These are phyloP conservation scores for Solanum dulcamara DNA, from an alignment of 257 asterid species.

Conservation along the genomic window DNA sequence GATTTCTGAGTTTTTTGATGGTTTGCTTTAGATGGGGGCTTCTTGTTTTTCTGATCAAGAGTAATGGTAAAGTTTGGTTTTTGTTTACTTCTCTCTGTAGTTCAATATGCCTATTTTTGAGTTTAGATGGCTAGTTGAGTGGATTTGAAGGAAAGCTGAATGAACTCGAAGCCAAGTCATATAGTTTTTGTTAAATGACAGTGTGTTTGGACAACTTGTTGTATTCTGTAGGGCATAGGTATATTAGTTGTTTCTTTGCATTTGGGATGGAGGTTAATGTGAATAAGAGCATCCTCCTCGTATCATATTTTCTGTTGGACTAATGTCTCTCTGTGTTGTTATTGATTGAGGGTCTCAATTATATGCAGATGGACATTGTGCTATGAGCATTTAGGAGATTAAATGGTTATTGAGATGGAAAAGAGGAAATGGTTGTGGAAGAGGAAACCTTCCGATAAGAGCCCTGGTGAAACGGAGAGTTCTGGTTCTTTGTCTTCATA, in stretches of 20 bases:
- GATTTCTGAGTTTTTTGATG: background rate
- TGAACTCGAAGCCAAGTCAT: background rate
- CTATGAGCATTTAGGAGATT: slow-evolving; percentile 3
- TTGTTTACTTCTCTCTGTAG: background rate
- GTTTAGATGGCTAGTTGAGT: background rate
- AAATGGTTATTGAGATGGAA: slow-evolving; percentile 30
- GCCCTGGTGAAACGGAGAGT: slow-evolving; percentile 67
- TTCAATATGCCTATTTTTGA: background rate
- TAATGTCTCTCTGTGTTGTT: background rate
- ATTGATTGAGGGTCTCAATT: background rate
- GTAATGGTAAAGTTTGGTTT: background rate
- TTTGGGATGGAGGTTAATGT: background rate
- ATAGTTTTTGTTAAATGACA: background rate
- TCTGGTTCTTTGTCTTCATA: slow-evolving; percentile 50
- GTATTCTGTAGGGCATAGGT: background rate
- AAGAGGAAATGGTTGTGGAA: slow-evolving; percentile 77
- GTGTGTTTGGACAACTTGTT: background rate
- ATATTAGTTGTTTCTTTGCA: background rate
- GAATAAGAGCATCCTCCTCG: background rate
- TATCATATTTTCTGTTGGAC: background rate
- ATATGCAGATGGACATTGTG: slow-evolving; percentile 16
- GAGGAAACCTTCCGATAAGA: slow-evolving; percentile 51
- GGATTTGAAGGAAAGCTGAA: slow-evolving; percentile 3
- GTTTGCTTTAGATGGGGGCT: background rate
- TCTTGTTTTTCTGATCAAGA: background rate